Percentiles rank a stretch among this genome's conserved stretches.
Evolutionary conservation across 768 basidiomycete genomes (phyloP).

Genomic region (Rhizopogon vesiculosus): DNA sequence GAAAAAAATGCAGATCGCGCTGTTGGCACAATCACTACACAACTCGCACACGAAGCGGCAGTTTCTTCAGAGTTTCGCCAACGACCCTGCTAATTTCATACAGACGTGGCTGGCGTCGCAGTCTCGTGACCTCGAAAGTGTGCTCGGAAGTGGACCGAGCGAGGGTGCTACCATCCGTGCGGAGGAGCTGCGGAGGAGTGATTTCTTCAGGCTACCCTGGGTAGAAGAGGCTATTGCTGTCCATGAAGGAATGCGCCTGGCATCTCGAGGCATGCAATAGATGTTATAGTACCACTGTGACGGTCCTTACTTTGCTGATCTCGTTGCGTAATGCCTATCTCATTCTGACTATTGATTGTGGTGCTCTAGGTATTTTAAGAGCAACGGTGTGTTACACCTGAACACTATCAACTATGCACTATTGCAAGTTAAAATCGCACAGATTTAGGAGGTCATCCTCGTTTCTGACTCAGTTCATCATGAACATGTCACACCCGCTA

Average conservation of each 20-base stretch:
- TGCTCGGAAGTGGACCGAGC: constrained; percentile 83
- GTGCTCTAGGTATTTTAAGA: neutral
- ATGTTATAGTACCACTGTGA: neutral
- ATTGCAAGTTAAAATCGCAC: too few relatives aligned
- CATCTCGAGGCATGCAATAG: constrained; percentile 42
- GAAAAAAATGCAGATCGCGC: constrained; percentile 55
- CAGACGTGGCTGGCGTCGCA: constrained; percentile 92
- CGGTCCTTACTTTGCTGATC: neutral
- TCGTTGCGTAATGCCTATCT: neutral
- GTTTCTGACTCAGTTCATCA: too few relatives aligned
- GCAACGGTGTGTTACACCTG: neutral
- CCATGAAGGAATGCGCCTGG: constrained; percentile 75
- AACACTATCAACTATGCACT: too few relatives aligned
- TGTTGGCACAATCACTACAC: constrained; percentile 78
- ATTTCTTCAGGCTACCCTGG: constrained; percentile 92
- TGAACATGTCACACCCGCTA: too few relatives aligned
- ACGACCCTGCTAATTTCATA: constrained; percentile 75
- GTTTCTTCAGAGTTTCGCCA: constrained; percentile 79
- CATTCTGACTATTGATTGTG: neutral
- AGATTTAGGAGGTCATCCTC: too few relatives aligned
- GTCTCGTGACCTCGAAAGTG: constrained; percentile 82
- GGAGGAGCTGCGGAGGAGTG: constrained; percentile 83
- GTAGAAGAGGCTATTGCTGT: constrained; percentile 85
- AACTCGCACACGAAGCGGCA: constrained; percentile 84
- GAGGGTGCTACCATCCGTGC: constrained; percentile 78